Evolutionary conservation across 1,284 basidiomycete species (phyloP).

Genomic region (Vanrija sp.): DNA sequence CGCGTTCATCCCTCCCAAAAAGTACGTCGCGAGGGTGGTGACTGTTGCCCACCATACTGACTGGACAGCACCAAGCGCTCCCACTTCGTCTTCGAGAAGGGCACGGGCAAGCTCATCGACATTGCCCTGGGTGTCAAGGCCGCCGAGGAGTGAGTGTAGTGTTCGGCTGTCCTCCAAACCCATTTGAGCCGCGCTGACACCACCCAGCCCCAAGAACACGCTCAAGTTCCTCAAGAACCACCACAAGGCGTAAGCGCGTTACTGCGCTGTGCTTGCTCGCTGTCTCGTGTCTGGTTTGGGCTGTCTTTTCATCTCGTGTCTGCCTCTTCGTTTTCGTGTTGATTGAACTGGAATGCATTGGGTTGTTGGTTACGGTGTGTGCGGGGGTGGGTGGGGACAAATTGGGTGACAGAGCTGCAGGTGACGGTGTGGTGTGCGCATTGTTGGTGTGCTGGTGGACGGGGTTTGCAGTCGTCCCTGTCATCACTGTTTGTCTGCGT

Average conservation of each 20-base stretch:
- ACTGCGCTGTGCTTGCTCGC: too few relatives aligned
- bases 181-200: slow-evolving; percentile 5
- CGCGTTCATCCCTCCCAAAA: slow-evolving; percentile 66
- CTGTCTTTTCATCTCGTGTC: too few relatives aligned
- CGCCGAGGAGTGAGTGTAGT: slow-evolving; percentile 53
- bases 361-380: too few relatives aligned
- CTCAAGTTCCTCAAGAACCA: slow-evolving; percentile 33
- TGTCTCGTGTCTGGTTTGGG: too few relatives aligned
- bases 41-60: not conserved
- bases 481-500: too few relatives aligned
- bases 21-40: slow-evolving; percentile 33
- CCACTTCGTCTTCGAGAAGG: slow-evolving; percentile 85
- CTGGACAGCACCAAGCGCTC: slow-evolving; percentile 66
- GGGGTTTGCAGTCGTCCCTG: too few relatives aligned
- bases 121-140: slow-evolving; percentile 79
- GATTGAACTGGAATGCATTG: too few relatives aligned
- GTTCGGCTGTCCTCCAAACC: not conserved
- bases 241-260: slow-evolving; percentile 10
- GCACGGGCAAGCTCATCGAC: slow-evolving; percentile 71
- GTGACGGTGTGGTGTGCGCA: too few relatives aligned
- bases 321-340: too few relatives aligned
- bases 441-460: too few relatives aligned
- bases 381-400: too few relatives aligned
- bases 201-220: slow-evolving; percentile 24
- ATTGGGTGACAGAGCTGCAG: too few relatives aligned